Percentiles rank a stretch among this genome's conserved stretches.
Conservation (phyloP, 2,329 filamentous ascomycete genomes). For the Talaromyces sp. region DNA sequence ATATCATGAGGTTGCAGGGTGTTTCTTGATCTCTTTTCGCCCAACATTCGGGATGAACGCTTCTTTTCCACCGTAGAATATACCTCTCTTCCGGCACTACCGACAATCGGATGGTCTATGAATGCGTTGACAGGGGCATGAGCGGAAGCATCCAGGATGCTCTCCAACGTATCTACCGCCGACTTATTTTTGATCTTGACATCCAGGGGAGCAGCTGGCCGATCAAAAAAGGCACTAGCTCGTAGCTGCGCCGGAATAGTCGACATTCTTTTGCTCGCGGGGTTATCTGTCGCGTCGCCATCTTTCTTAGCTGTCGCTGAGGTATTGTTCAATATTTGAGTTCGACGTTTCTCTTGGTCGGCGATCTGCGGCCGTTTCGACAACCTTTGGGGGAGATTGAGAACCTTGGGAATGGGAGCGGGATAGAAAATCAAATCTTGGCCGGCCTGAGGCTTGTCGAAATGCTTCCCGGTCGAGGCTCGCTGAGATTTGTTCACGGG, state of each 20-base stretch:
- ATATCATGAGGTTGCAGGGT: constrained; percentile 5
- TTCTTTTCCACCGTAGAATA: constrained; percentile 53
- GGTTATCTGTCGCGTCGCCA: constrained; percentile 19
- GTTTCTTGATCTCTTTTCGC: constrained; percentile 24
- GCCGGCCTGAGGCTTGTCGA: constrained; percentile 48
- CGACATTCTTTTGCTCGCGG: constrained; percentile 33
- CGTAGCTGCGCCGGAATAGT: constrained; percentile 76
- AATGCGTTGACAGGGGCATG: constrained; percentile 85
- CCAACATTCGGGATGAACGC: constrained; percentile 17
- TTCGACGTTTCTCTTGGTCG: constrained; percentile 64
- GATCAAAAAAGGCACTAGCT: constrained; percentile 87
- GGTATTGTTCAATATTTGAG: constrained; percentile 61
- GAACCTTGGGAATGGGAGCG: constrained; percentile 85
- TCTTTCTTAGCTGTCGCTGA: constrained; percentile 54
- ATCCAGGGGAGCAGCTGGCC: constrained; percentile 51
- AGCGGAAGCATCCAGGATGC: constrained; percentile 84
- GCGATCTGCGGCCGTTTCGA: constrained; percentile 65
- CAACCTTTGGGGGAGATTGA: constrained; percentile 84
- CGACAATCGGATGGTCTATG: constrained; percentile 79
- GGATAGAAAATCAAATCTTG: constrained; percentile 92
- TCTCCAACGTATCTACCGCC: constrained; percentile 82
- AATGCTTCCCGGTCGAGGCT: constrained; percentile 32
- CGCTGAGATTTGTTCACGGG: constrained; percentile 37
- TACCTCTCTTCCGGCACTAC: constrained; percentile 67
- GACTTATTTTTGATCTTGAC: constrained; percentile 66